Percentiles rank a stretch among this genome's conserved stretches.
These are phyloP conservation scores for Cenchrus purpureus DNA, from an alignment of 176 grass and related monocot genomes.

Conservation along the genomic window DNA sequence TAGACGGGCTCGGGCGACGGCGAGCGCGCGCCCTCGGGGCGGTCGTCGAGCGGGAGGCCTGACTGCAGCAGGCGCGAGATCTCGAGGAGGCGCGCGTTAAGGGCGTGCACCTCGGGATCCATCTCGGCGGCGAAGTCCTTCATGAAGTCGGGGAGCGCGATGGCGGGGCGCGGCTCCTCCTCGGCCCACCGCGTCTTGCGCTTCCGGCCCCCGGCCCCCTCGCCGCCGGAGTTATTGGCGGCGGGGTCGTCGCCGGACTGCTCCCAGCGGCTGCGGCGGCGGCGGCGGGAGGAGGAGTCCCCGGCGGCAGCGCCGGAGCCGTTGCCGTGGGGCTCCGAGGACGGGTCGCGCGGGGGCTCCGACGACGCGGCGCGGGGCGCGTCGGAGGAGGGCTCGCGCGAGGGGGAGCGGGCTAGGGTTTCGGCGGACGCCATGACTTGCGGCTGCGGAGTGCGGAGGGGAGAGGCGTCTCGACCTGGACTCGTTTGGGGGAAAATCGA, in stretches of 20 bases:
- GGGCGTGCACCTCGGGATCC: conserved; percentile 88
- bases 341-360: conserved; percentile 25
- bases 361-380: conserved; percentile 24
- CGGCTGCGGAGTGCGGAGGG: conserved; percentile 27
- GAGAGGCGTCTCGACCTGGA: conserved; percentile 22
- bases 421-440: conserved; percentile 50
- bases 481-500: neutral
- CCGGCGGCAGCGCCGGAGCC: conserved; percentile 14
- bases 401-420: conserved; percentile 58
- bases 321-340: conserved; percentile 41
- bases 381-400: conserved; percentile 46
- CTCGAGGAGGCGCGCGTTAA: conserved; percentile 83
- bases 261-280: conserved; percentile 86
- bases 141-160: conserved; percentile 94
- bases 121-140: conserved; percentile 92
- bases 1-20: conserved; percentile 87
- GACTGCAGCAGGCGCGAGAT: conserved; percentile 76
- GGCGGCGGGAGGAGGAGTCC: conserved; percentile 55
- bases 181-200: conserved; percentile 95
- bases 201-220: conserved; percentile 55
- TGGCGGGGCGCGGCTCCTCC: conserved; percentile 74
- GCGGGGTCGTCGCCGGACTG: conserved; percentile 57
- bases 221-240: conserved; percentile 52
- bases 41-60: conserved; percentile 75
- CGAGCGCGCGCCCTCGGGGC: conserved; percentile 80